Evolutionary conservation across 805 yeast genomes (phyloP), one percentile per base, ranked within the genome.

Genomic region (Ogataea haglerorum): DNA sequence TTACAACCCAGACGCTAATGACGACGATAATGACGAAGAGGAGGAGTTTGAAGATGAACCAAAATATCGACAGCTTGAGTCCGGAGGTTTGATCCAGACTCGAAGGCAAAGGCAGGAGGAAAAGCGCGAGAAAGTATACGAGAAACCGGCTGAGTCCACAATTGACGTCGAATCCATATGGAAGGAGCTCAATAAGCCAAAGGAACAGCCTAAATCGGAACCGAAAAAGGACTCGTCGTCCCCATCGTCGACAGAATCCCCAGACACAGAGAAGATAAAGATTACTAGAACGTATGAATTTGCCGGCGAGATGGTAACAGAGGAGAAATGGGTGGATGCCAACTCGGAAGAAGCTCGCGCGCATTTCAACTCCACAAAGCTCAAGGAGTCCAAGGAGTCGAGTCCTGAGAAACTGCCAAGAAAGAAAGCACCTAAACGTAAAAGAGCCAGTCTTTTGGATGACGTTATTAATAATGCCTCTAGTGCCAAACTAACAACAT

Each of bases 311-410:
- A 69, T 79, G 2, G 71, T 84, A 2, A 76, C 83, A 0, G 96
- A 90, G 54, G 81, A 82, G 44, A 88, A 86, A 61, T 69, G 73
- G 62, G 97, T 93, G 1, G 83, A 78, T 34, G 75, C 73, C 6
- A 71, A 77, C 33, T 84, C 95, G 7, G 93, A 93, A 10, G 96
- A 88, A 58, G 98, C 95, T 0, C 78, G 78, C 49, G 96, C 90
- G 14, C 88, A 82, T 54, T 60, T 86, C 30, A 76, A 75, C 45
- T 78, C 83, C 1, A 64, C 78, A 49, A 61, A 36, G 22, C 34
- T 47, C 10, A 45, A 31, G 14, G 37, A 32, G 13, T 10, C 47
- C 1, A 43, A 31, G 12, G 42, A 32, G 15, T 10, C 46, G 2
- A 13, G 40, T 26, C 25, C 35, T 4, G 13, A 29, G 13, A 10